Percentiles rank a stretch among this genome's conserved stretches.
Evolutionary conservation across 352 stramenopile genomes (phyloP).

Genomic region (Phytophthora ramorum): DNA sequence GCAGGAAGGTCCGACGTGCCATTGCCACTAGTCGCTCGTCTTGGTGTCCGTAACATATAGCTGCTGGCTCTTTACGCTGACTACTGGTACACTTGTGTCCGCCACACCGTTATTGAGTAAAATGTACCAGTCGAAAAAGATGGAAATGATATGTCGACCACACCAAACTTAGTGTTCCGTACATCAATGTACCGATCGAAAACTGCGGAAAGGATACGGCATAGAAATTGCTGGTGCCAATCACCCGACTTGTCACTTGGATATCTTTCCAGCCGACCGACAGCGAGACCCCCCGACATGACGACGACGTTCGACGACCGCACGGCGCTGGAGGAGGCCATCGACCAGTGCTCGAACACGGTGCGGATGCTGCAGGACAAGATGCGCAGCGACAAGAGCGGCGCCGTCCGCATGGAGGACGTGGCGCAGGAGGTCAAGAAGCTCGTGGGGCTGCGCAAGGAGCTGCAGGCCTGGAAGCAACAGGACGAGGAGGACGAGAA

Average conservation of each 20-base stretch:
- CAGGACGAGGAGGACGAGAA: constrained; percentile 36
- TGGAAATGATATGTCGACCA: neutral
- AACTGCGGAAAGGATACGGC: constrained; percentile 6
- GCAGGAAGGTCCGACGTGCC: constrained; percentile 11
- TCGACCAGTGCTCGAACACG: constrained; percentile 55
- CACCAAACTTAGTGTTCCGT: neutral
- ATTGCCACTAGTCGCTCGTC: neutral
- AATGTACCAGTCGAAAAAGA: neutral
- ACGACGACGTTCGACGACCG: constrained; percentile 57
- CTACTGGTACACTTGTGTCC: constrained; percentile 24
- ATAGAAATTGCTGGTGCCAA: constrained; percentile 36
- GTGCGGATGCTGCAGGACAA: constrained; percentile 72
- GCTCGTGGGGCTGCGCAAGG: constrained; percentile 72
- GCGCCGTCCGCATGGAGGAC: constrained; percentile 51
- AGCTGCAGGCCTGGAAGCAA: constrained; percentile 64
- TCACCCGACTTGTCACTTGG: constrained; percentile 17
- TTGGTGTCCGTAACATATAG: constrained; percentile 12
- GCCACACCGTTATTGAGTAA: neutral
- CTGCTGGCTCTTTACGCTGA: constrained; percentile 25
- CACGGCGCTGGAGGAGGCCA: constrained; percentile 54
- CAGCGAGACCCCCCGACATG: constrained; percentile 7
- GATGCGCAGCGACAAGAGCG: constrained; percentile 43
- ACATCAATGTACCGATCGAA: neutral
- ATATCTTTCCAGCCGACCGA: constrained; percentile 19
- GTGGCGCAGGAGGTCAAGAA: constrained; percentile 63